Percentiles rank a stretch among this genome's conserved stretches.
Evolutionary conservation across 768 basidiomycete genomes (phyloP).

Genomic region (Mycena amicta): DNA sequence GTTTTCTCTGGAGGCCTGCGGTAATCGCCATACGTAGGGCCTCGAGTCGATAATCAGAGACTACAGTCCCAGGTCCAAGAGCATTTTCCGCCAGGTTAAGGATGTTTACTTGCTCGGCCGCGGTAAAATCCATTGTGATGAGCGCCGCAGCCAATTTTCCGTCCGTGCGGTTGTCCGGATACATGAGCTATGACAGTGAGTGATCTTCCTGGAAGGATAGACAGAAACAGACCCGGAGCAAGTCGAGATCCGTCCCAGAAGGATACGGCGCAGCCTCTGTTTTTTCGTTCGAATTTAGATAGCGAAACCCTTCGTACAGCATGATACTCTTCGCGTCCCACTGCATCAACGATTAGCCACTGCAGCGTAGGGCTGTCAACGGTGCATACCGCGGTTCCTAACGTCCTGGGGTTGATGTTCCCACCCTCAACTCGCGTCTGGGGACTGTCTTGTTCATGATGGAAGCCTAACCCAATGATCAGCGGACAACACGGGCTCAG

Average conservation of each 20-base stretch:
- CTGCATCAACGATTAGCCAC: background rate
- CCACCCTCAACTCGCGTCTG: too few relatives aligned
- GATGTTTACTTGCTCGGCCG: too few relatives aligned
- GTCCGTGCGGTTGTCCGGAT: too few relatives aligned
- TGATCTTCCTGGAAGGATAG: background rate
- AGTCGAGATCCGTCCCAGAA: background rate
- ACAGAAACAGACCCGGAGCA: background rate
- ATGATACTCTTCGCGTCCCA: background rate
- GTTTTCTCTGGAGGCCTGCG: background rate
- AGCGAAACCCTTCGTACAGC: background rate
- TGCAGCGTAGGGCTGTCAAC: background rate
- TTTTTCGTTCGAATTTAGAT: background rate
- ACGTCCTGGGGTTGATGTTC: background rate
- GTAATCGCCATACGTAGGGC: background rate
- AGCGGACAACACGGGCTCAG: too few relatives aligned
- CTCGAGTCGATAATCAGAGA: too few relatives aligned
- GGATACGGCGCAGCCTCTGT: background rate
- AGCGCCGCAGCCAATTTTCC: background rate
- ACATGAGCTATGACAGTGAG: background rate
- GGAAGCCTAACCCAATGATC: background rate
- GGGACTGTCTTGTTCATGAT: background rate
- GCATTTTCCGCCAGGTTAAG: too few relatives aligned
- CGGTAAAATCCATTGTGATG: background rate
- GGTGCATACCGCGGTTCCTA: background rate
- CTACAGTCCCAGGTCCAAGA: too few relatives aligned